Conservation (phyloP, 768 basidiomycete genomes). For the Termitomyces sp. region DNA sequence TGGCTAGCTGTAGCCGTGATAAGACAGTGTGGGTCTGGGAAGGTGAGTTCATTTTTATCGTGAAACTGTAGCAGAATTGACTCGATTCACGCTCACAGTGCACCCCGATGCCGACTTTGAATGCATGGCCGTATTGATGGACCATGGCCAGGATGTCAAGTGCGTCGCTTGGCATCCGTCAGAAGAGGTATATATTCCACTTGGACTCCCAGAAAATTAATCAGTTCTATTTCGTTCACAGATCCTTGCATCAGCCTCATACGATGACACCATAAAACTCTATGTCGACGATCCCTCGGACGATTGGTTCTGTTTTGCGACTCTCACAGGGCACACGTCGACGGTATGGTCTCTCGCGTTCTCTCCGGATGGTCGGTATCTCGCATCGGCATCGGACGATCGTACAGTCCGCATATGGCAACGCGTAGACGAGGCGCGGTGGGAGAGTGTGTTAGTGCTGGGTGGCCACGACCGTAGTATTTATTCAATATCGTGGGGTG, state of each 20-base stretch:
- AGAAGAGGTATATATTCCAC: conserved; percentile 65
- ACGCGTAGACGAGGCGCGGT: conserved; percentile 52
- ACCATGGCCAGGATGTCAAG: conserved; percentile 96
- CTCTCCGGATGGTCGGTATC: conserved; percentile 68
- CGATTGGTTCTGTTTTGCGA: conserved; percentile 89
- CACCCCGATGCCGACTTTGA: conserved; percentile 93
- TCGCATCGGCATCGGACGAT: conserved; percentile 87
- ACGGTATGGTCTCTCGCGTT: conserved; percentile 93
- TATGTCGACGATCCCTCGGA: conserved; percentile 91
- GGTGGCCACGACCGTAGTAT: conserved; percentile 67
- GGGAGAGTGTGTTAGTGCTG: conserved; percentile 56
- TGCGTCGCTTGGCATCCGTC: conserved; percentile 91
- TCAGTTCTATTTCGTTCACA: conserved; percentile 27
- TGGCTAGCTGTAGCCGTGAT: conserved; percentile 95
- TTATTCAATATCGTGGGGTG: conserved; percentile 76
- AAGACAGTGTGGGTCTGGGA: conserved; percentile 99
- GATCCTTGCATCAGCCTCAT: conserved; percentile 95
- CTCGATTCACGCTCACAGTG: conserved; percentile 36
- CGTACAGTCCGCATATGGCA: conserved; percentile 83
- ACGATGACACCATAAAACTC: conserved; percentile 94
- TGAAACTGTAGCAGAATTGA: conserved; percentile 1
- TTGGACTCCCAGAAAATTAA: conserved; percentile 1
- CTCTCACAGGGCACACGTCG: conserved; percentile 72
- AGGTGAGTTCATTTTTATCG: conserved; percentile 38
- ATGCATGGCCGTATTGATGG: conserved; percentile 93